Percentiles rank a stretch among this genome's conserved stretches.
Evolutionary conservation across 345 rosid genomes (phyloP).

Genomic region (Nasturtium officinale): DNA sequence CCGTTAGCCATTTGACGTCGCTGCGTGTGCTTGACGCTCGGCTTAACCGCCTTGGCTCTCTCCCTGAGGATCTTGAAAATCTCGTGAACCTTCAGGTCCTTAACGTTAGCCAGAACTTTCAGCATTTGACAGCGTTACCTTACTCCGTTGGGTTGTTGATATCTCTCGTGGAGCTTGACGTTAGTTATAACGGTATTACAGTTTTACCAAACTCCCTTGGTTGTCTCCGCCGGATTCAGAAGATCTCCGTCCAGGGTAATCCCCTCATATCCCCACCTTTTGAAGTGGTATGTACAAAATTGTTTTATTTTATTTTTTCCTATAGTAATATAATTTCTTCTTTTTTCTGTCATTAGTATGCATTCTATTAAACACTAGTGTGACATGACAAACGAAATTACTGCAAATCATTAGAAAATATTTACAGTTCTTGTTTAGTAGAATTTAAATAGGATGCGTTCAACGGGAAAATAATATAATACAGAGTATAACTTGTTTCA

Average conservation of each 20-base stretch:
- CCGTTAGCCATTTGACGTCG: conserved; percentile 63
- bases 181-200: conserved; percentile 68
- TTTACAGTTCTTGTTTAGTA: not conserved
- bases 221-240: conserved; percentile 68
- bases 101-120: conserved; percentile 87
- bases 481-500: not conserved
- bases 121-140: conserved; percentile 61
- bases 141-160: conserved; percentile 77
- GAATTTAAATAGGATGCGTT: not conserved
- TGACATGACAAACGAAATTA: not conserved
- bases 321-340: not conserved
- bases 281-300: conserved; percentile 50
- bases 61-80: conserved; percentile 78
- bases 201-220: conserved; percentile 71
- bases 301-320: not conserved
- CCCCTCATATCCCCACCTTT: conserved; percentile 72
- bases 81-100: conserved; percentile 66
- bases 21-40: conserved; percentile 64
- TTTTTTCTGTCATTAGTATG: not conserved
- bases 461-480: not conserved
- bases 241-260: conserved; percentile 74
- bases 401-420: not conserved
- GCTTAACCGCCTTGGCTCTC: conserved; percentile 64
- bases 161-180: conserved; percentile 73
- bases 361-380: not conserved